Percentiles rank a stretch among this genome's conserved stretches.
phyloP scores from a whole-genome alignment of 1,284 basidiomycete species.

The Phylloporus gajari region DNA sequence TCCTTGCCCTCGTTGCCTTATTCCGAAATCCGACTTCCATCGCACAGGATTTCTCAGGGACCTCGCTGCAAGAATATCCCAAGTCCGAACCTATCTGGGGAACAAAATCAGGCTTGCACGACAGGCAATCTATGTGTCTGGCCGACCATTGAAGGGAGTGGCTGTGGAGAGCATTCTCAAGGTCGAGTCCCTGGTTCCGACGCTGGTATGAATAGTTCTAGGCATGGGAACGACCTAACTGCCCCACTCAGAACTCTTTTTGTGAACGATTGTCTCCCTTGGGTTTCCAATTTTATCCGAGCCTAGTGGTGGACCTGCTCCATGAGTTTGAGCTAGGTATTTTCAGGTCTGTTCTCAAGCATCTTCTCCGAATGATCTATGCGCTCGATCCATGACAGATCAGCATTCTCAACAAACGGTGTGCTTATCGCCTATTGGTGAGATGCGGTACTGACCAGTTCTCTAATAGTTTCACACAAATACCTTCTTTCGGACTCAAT shows the following conservation, averaged over 20 bases:
- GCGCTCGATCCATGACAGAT: neutral
- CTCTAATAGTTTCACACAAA: neutral
- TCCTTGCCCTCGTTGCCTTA: conserved; percentile 4
- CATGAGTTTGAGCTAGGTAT: conserved; percentile 1
- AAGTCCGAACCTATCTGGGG: neutral
- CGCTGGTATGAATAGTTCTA: neutral
- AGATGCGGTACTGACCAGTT: no score
- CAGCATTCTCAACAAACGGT: neutral
- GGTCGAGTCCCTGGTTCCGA: conserved; percentile 1
- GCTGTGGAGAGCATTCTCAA: neutral
- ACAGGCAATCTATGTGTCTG: neutral
- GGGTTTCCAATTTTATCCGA: neutral
- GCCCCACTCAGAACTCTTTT: conserved; percentile 1
- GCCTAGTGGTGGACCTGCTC: neutral
- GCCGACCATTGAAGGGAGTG: conserved; percentile 1
- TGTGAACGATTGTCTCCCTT: neutral
- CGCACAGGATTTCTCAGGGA: neutral
- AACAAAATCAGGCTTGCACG: neutral
- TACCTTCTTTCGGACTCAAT: neutral
- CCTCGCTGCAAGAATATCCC: neutral
- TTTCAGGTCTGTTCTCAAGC: neutral
- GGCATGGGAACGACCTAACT: no score
- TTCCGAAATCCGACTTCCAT: conserved; percentile 7
- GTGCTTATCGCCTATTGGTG: neutral
- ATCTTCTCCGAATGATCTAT: neutral